A percentile compares a stretch with the other conserved stretches of the same genome.
Conservation (phyloP, 805 yeast genomes). For the Yueomyces sinensis region DNA sequence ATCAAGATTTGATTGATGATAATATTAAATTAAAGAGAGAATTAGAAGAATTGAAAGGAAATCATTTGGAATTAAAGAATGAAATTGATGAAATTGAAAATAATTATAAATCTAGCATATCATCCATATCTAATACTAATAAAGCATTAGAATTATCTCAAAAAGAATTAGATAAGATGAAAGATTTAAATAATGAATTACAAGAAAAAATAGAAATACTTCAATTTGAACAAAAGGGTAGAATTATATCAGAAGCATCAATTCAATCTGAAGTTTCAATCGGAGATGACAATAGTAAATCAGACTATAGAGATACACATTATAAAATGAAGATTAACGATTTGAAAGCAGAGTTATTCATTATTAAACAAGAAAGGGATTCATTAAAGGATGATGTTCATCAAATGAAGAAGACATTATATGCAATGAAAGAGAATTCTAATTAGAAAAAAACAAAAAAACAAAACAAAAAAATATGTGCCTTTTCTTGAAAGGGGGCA, state of each 20-base stretch:
- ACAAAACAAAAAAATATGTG: no score
- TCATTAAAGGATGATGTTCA: slow-evolving; percentile 52
- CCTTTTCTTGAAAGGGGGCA: no score
- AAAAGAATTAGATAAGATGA: slow-evolving; percentile 51
- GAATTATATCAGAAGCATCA: not conserved
- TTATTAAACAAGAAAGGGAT: slow-evolving; percentile 74
- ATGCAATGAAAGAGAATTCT: not conserved
- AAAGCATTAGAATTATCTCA: slow-evolving; percentile 65
- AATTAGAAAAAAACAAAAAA: no score
- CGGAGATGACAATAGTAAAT: slow-evolving; percentile 10
- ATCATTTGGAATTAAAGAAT: slow-evolving; percentile 15
- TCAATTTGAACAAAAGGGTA: slow-evolving; percentile 33
- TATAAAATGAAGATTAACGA: slow-evolving; percentile 68
- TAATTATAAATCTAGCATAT: slow-evolving; percentile 59
- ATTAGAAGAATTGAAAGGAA: slow-evolving; percentile 16
- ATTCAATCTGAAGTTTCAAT: slow-evolving; percentile 1
- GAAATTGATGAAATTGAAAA: slow-evolving; percentile 38
- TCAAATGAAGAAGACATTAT: slow-evolving; percentile 43
- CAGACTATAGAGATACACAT: slow-evolving; percentile 32
- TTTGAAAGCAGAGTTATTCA: slow-evolving; percentile 70
- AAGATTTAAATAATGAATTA: slow-evolving; percentile 40
- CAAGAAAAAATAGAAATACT: slow-evolving; percentile 58
- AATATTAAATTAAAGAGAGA: slow-evolving; percentile 26
- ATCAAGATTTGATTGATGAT: slow-evolving; percentile 28
- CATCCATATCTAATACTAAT: slow-evolving; percentile 60